phyloP scores from a whole-genome alignment of 2,329 filamentous ascomycete genomes.

The Fusarium pseudonygamai region DNA sequence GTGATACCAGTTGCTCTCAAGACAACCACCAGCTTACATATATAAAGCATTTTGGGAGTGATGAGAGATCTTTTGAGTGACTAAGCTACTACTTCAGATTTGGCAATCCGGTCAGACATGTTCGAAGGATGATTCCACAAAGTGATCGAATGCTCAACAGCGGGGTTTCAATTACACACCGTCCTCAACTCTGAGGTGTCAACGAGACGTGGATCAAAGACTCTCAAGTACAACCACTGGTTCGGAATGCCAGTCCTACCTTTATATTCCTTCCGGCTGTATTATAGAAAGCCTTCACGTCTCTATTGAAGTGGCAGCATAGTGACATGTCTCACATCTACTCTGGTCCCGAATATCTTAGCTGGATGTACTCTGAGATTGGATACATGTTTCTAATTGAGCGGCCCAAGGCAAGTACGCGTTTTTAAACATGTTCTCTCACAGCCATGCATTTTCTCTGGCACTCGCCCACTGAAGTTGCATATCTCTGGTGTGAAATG shows the following conservation, averaged over 20 bases:
- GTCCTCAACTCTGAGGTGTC: not conserved
- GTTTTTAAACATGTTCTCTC: not conserved
- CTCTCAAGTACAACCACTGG: fast-evolving
- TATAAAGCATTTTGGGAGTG: not conserved
- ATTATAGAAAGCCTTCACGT: not conserved
- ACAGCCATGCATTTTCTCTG: not conserved
- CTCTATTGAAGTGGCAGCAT: too few species aligned
- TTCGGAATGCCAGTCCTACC: fast-evolving
- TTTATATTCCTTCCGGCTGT: not conserved
- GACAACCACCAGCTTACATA: not conserved
- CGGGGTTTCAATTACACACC: not conserved
- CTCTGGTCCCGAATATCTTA: not conserved
- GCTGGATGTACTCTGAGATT: not conserved
- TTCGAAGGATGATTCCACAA: not conserved
- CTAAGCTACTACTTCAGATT: not conserved
- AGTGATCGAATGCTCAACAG: not conserved
- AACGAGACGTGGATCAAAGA: not conserved
- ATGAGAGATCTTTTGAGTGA: not conserved
- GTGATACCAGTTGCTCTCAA: not conserved
- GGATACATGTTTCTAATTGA: not conserved
- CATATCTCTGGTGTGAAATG: not conserved
- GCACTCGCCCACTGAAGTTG: not conserved
- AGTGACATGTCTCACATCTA: not conserved
- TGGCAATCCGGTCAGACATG: too few species aligned
- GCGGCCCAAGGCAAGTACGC: not conserved